A percentile compares a stretch with the other conserved stretches of the same genome.
phyloP scores from a whole-genome alignment of 1,139 yeast species.

The Saccharomycopsis crataegensis region DNA sequence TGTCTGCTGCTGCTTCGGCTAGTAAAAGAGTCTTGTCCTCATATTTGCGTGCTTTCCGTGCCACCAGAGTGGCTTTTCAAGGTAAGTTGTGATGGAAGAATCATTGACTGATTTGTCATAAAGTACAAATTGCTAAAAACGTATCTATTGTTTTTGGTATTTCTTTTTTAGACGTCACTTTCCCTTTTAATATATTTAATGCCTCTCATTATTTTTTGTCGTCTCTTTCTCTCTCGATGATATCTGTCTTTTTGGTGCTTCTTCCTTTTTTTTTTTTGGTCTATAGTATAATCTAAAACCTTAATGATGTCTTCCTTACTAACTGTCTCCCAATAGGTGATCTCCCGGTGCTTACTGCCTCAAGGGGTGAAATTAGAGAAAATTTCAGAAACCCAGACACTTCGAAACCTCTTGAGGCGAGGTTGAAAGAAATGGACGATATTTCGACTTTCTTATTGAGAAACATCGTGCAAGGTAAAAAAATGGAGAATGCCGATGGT shows the following conservation, averaged over 20 bases:
- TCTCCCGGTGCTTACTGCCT: conserved; percentile 44
- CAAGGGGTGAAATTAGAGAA: conserved; percentile 56
- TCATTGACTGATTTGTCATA: not conserved
- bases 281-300: too few relatives aligned
- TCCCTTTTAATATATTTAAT: too few relatives aligned
- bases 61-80: conserved; percentile 15
- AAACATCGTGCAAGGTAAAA: conserved; percentile 80
- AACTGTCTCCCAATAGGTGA: conserved; percentile 26
- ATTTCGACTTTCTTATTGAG: conserved; percentile 58
- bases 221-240: too few relatives aligned
- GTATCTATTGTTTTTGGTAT: too few relatives aligned
- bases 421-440: conserved; percentile 57
- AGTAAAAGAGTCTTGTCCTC: conserved; percentile 2
- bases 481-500: conserved; percentile 34
- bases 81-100: conserved; percentile 3
- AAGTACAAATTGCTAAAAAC: too few relatives aligned
- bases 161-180: too few relatives aligned
- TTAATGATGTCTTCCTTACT: not conserved
- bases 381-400: conserved; percentile 45
- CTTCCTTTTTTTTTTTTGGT: not conserved
- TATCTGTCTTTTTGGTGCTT: too few relatives aligned
- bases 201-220: too few relatives aligned
- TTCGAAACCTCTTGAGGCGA: conserved; percentile 39
- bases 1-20: too few relatives aligned
- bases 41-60: conserved; percentile 15